Evolutionary conservation across 192 early-diverging fungal species (phyloP).

Genomic region (Coemansia reversa): DNA sequence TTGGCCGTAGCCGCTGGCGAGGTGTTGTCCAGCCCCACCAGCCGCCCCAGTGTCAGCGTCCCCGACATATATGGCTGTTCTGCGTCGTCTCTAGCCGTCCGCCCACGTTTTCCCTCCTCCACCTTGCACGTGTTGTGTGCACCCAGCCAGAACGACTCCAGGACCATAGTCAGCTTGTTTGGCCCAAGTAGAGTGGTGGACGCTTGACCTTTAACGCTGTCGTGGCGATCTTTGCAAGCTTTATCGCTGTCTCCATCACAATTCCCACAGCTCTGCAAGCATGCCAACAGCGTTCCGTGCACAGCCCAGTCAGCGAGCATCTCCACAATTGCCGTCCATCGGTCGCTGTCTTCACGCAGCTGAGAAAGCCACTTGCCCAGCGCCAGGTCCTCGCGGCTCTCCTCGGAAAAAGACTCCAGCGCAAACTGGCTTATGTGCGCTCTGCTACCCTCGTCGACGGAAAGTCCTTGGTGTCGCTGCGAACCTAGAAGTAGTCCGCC

Average conservation of each 20-base stretch:
- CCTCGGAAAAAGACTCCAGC: neutral
- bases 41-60: constrained; percentile 15
- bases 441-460: neutral
- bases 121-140: neutral
- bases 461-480: neutral
- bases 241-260: no score
- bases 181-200: neutral
- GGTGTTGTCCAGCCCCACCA: constrained; percentile 27
- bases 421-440: neutral
- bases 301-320: constrained; percentile 41
- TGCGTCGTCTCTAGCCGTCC: neutral
- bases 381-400: neutral
- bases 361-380: neutral
- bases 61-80: constrained; percentile 1
- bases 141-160: neutral
- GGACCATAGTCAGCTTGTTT: neutral
- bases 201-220: neutral
- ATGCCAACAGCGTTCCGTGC: constrained; percentile 18
- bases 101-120: constrained; percentile 1
- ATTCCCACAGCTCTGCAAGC: neutral
- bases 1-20: constrained; percentile 20
- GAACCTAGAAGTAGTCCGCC: constrained; percentile 41
- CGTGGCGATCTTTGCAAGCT: neutral
- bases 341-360: constrained; percentile 11
- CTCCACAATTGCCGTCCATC: constrained; percentile 28